These are phyloP conservation scores for Herpetomonas muscarum DNA, from an alignment of 208 protist species.

Conservation along the genomic window DNA sequence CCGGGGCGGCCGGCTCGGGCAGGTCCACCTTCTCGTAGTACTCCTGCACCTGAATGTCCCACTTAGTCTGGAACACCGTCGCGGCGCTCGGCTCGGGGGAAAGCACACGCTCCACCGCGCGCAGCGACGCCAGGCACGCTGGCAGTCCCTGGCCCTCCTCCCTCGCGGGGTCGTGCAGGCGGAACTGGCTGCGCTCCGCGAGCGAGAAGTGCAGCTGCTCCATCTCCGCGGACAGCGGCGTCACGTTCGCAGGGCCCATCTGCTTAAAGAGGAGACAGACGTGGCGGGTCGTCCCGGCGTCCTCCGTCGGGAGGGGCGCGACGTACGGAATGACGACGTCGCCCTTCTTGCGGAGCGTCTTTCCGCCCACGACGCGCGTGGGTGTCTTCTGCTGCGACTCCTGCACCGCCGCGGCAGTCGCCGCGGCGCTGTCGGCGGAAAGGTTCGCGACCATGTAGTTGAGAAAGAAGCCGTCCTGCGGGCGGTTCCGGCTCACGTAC, in stretches of 20 bases:
- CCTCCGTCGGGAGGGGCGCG: slow-evolving; percentile 85
- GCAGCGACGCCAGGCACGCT: slow-evolving; percentile 33
- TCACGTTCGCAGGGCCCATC: slow-evolving; percentile 24
- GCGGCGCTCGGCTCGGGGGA: slow-evolving; percentile 49
- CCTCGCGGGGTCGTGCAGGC: slow-evolving; percentile 42
- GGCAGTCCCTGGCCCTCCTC: slow-evolving; percentile 6
- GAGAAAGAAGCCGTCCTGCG: slow-evolving; percentile 72
- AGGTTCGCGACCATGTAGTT: slow-evolving; percentile 89
- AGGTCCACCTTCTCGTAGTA: slow-evolving; percentile 76
- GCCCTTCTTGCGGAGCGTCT: slow-evolving; percentile 24
- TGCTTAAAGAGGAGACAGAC: slow-evolving; percentile 84
- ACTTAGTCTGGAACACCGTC: slow-evolving; percentile 89
- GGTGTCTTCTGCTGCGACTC: slow-evolving; percentile 5
- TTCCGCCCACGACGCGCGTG: slow-evolving; percentile 8
- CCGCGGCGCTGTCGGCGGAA: slow-evolving; percentile 1
- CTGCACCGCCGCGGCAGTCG: slow-evolving; percentile 6
- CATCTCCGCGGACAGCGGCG: slow-evolving; percentile 26
- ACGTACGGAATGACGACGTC: slow-evolving; percentile 82
- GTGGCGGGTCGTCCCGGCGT: slow-evolving; percentile 81
- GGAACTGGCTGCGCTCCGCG: slow-evolving; percentile 46
- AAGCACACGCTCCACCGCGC: slow-evolving; percentile 48
- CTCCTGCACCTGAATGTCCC: slow-evolving; percentile 92
- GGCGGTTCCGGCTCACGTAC: slow-evolving; percentile 27
- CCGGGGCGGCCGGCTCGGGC: slow-evolving; percentile 67
- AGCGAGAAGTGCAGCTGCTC: slow-evolving; percentile 46